Conservation (phyloP, 2,329 filamentous ascomycete species). For the Fusarium tanahbumbuense region DNA sequence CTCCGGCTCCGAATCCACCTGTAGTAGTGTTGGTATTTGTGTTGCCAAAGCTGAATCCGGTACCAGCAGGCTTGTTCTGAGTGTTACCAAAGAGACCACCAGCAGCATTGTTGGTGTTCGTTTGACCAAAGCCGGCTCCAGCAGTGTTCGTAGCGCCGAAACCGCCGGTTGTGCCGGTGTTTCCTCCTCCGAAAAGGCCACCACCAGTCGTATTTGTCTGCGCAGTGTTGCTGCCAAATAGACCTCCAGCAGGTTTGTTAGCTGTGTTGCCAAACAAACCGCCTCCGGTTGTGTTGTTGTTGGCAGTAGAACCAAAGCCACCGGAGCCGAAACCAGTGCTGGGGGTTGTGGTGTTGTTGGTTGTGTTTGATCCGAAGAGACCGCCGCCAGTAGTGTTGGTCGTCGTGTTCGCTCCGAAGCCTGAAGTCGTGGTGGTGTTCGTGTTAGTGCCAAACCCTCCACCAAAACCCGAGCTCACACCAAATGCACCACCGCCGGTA, state of each 20-base stretch:
- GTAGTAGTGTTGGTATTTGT: slow-evolving; percentile 48
- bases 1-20: slow-evolving; percentile 44
- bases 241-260: slow-evolving; percentile 47
- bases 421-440: slow-evolving; percentile 47
- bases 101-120: slow-evolving; percentile 43
- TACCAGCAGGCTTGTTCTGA: slow-evolving; percentile 53
- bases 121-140: slow-evolving; percentile 55
- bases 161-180: slow-evolving; percentile 33
- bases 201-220: slow-evolving; percentile 43
- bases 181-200: slow-evolving; percentile 45
- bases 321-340: slow-evolving; percentile 45
- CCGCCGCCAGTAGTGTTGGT: slow-evolving; percentile 51
- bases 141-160: slow-evolving; percentile 38
- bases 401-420: slow-evolving; percentile 60
- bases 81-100: slow-evolving; percentile 58
- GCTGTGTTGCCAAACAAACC: slow-evolving; percentile 48
- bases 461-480: slow-evolving; percentile 66
- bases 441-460: slow-evolving; percentile 61
- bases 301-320: slow-evolving; percentile 55
- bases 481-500: slow-evolving; percentile 87
- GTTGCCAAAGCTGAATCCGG: slow-evolving; percentile 58
- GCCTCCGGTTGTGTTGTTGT: slow-evolving; percentile 48
- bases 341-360: slow-evolving; percentile 46
- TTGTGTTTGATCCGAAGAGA: slow-evolving; percentile 53
- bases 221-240: slow-evolving; percentile 53